Evolutionary conservation across 805 yeast species (phyloP).

Genomic region (Kodamaea hsintzibuensis): DNA sequence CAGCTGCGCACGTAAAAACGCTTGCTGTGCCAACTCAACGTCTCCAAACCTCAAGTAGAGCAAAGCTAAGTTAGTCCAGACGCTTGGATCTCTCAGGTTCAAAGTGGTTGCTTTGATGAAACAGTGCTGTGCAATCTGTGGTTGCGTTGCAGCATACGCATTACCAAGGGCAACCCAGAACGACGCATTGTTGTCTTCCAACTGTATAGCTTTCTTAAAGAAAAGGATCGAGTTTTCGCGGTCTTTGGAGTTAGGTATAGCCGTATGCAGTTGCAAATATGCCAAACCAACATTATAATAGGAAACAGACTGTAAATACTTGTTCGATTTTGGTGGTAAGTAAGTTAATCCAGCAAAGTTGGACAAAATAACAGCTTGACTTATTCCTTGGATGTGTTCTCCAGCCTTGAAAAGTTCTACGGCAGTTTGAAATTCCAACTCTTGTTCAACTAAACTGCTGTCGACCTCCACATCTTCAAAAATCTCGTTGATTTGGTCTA

Average conservation of each 20-base stretch:
- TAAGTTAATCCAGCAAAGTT: conserved; percentile 45
- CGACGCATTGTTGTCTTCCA: conserved; percentile 67
- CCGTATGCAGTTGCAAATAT: conserved; percentile 46
- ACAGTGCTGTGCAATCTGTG: conserved; percentile 87
- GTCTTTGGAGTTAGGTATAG: conserved; percentile 17
- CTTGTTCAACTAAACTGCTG: neutral
- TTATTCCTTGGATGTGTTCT: conserved; percentile 30
- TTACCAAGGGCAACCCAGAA: conserved; percentile 86
- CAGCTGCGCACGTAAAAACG: conserved; percentile 74
- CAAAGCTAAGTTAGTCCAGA: conserved; percentile 84
- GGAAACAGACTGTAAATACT: conserved; percentile 53
- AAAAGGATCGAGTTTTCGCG: conserved; percentile 55
- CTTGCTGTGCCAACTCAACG: conserved; percentile 66
- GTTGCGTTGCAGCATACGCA: conserved; percentile 61
- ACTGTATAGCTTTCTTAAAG: conserved; percentile 66
- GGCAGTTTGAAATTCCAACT: neutral
- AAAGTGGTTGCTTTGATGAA: conserved; percentile 78
- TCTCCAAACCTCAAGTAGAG: conserved; percentile 72
- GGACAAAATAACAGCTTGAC: conserved; percentile 44
- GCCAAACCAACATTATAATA: conserved; percentile 74
- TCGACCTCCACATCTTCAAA: conserved; percentile 20
- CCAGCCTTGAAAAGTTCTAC: neutral
- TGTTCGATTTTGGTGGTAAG: conserved; percentile 40
- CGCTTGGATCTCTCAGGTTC: conserved; percentile 62
- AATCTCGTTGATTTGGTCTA: conserved; percentile 16